Base-by-base conservation (phyloP, 208 protist genomes). In the Leishmania tropica region DNA sequence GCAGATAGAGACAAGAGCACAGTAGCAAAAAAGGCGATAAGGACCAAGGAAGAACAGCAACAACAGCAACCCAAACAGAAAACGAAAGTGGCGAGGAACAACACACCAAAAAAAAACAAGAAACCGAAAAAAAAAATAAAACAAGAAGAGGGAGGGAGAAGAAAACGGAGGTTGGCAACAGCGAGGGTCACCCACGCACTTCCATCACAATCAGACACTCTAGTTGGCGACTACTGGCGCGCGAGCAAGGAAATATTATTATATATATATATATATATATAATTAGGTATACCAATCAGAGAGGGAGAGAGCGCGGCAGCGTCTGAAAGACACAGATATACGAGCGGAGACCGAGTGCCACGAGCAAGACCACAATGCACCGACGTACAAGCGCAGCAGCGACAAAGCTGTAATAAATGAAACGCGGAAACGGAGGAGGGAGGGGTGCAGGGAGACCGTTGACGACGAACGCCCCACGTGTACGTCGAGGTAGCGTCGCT, bases 71-170 rank as follows among this genome's bases (percentile, higher is more conserved):
- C 28, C 47, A 40, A 68, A 74, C 48, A 48, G 6, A 71, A 10
- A 31, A 64, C 5, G 62, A 65, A 64, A 54, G 35, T 8, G 15
- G 31, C 17, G 64, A 68, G 28, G 2, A 0, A 40, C 24, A 68
- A 28, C 8, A 3, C 45, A 47, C 45, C 45, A 48, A 8, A 45
- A 45, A 8, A 45, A 45, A 45, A 2, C 45, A 11, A 48, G 45
- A 48, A 45, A 45, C 42, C 31, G 31, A 67, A 17, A 40, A 31
- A 2, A 42, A 65, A 53, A 77, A 58, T 56, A 31, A 67, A 40
- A 19, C 56, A 75, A 72, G 54, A 83, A 65, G 56, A 81, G 78
- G 40, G 68, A 80, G 35, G 68, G 37, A 45, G 64, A 45, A 76
- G 48, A 13, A 4, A 80, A 28, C 65, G 4, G 47, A n/a, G 31